phyloP scores from a whole-genome alignment of 306 rosid genomes.

The Fagus sylvatica region DNA sequence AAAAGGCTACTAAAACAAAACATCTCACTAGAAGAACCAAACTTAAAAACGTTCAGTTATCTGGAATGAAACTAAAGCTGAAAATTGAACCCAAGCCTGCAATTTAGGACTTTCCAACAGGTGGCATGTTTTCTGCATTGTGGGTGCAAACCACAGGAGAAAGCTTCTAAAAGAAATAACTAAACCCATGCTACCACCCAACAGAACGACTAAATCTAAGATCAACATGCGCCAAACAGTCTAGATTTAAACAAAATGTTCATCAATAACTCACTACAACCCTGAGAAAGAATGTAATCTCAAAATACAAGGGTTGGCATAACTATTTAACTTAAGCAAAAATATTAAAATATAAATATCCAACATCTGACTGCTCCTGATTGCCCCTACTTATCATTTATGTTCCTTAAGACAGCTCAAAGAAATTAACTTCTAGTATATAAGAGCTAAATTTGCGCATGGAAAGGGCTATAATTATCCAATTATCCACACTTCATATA shows the following conservation, averaged over 20 bases:
- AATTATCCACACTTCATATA: background rate
- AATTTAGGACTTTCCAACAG: background rate
- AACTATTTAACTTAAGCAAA: background rate
- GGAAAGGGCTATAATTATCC: background rate
- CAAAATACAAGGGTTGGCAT: background rate
- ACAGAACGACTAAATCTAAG: no score
- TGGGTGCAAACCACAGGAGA: background rate
- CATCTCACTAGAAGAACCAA: background rate
- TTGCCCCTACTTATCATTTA: background rate
- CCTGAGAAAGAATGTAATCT: background rate
- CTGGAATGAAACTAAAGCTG: background rate
- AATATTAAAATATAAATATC: background rate
- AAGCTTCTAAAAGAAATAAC: background rate
- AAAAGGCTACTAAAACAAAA: no score
- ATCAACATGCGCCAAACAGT: background rate
- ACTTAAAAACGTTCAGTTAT: no score
- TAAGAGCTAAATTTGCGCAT: no score
- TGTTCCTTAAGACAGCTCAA: background rate
- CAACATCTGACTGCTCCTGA: background rate
- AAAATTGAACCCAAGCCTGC: background rate
- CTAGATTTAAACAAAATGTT: background rate
- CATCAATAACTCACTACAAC: background rate
- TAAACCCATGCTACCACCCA: no score
- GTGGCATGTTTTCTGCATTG: no score
- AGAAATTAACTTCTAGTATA: background rate